phyloP scores from a whole-genome alignment of 805 yeast species.

The Cyberlindnera xylosilytica region DNA sequence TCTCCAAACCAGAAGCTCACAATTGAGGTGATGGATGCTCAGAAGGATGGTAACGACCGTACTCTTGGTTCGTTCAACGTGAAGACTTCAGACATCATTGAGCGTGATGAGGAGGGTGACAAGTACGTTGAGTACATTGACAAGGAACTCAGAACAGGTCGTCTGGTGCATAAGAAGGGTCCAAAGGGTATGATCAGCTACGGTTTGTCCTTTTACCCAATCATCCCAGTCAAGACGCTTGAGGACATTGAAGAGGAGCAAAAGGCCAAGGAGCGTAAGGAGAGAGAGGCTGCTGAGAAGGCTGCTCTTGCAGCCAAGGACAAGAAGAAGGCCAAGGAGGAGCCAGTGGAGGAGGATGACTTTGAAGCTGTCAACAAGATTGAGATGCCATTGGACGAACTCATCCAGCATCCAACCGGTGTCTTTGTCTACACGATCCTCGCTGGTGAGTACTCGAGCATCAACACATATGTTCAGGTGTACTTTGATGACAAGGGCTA shows the following conservation, averaged over 20 bases:
- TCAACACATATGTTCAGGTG: conserved; percentile 66
- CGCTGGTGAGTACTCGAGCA: conserved; percentile 52
- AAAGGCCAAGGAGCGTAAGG: conserved; percentile 36
- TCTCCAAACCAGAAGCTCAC: conserved; percentile 80
- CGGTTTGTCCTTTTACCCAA: conserved; percentile 78
- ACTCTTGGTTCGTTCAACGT: conserved; percentile 81
- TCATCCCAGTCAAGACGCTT: conserved; percentile 72
- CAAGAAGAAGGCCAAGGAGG: conserved; percentile 27
- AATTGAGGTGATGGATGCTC: conserved; percentile 90
- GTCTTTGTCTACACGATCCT: conserved; percentile 65
- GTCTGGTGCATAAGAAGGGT: conserved; percentile 71
- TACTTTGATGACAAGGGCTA: conserved; percentile 75
- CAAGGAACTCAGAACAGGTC: conserved; percentile 53
- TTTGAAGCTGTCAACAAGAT: conserved; percentile 35
- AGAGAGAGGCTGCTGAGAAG: conserved; percentile 30
- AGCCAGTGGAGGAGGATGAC: conserved; percentile 37
- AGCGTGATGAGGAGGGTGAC: conserved; percentile 59
- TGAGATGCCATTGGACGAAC: conserved; percentile 55
- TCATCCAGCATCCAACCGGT: conserved; percentile 65
- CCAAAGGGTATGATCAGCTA: conserved; percentile 79
- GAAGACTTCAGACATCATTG: conserved; percentile 62
- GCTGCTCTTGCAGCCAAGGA: conserved; percentile 24
- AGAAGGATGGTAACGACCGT: conserved; percentile 74
- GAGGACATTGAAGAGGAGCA: conserved; percentile 64
- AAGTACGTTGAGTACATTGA: conserved; percentile 56